A percentile compares a stretch with the other conserved stretches of the same genome.
phyloP scores from a whole-genome alignment of 176 grass and related monocot species.

The Lolium rigidum region DNA sequence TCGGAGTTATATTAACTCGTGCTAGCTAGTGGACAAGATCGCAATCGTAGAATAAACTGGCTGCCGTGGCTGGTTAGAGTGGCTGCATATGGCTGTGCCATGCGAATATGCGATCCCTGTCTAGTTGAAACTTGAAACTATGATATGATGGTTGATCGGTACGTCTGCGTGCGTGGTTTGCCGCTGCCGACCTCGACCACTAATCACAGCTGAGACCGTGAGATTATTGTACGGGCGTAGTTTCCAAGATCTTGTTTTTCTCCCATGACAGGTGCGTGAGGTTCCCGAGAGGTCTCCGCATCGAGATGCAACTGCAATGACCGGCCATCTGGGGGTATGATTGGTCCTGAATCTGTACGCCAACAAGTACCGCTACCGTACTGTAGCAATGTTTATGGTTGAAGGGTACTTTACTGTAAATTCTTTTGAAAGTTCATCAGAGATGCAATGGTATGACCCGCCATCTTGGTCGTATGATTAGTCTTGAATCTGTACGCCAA shows the following conservation, averaged over 20 bases:
- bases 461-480: neutral
- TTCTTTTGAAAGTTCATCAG: neutral
- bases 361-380: neutral
- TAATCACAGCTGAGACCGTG: neutral
- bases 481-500: neutral
- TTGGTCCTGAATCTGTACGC: slow-evolving; percentile 23
- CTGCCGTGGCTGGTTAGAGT: neutral
- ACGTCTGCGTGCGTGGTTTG: neutral
- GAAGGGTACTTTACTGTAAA: neutral
- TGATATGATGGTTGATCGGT: neutral
- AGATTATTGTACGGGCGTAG: neutral
- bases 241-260: slow-evolving; percentile 30
- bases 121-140: neutral
- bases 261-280: slow-evolving; percentile 16
- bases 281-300: slow-evolving; percentile 24
- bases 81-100: slow-evolving; percentile 25
- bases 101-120: slow-evolving; percentile 16
- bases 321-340: slow-evolving; percentile 27
- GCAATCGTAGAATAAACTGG: slow-evolving; percentile 17
- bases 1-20: neutral
- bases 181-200: slow-evolving; percentile 7
- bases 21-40: slow-evolving; percentile 2
- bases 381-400: no score
- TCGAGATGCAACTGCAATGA: slow-evolving; percentile 36
- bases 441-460: neutral